Base-by-base conservation (phyloP, 305 asterid genomes). In the Caryopteris hybrid region DNA sequence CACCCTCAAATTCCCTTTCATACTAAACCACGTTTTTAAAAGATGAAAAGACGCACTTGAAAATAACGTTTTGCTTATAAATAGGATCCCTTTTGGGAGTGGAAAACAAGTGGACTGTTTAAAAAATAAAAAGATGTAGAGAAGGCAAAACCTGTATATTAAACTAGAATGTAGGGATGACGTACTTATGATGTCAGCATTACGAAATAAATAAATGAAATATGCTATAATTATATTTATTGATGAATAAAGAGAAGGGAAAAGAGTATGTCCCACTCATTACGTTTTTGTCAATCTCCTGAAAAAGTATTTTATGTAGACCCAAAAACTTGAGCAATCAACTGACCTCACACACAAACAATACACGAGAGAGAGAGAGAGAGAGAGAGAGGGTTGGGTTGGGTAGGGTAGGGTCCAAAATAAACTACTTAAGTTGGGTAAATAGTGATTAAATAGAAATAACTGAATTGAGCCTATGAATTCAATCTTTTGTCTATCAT, bases 31-130 rank as follows among this genome's bases (percentile, higher is more conserved):
- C 59, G 51, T 66, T 48, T 43, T 58, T 55, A 10, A 58, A 39
- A 66, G 39, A 34, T 52, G 52, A 27, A 16, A 53, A 54, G 21
- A 21, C 48, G 45, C 27, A 43, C 48, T 27, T 29, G 72, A 61
- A 48, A 78, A 68, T 33, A 20, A 58, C 65, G 66, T 73, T 78
- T 66, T 71, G 42, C 27, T 21, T 67, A 67, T 23, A 56, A 66
- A 56, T 34, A 69, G 17, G 34, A 13, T 42, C 36, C 66, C 68
- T 52, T 72, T 80, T 70, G 46, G 51, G 58, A 75, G 83, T 81
- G 86, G 86, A 75, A 67, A 66, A 66, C 77, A 57, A 78, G 80
- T 75, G 73, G 71, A 38, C 47, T 75, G 33, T 68, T 71, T 36
- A 36, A 60, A 48, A 36, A 38, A 38, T 48, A 57, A 42, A 64